These are phyloP conservation scores for Avena atlantica DNA, from an alignment of 176 grass and related monocot species.

Conservation along the genomic window DNA sequence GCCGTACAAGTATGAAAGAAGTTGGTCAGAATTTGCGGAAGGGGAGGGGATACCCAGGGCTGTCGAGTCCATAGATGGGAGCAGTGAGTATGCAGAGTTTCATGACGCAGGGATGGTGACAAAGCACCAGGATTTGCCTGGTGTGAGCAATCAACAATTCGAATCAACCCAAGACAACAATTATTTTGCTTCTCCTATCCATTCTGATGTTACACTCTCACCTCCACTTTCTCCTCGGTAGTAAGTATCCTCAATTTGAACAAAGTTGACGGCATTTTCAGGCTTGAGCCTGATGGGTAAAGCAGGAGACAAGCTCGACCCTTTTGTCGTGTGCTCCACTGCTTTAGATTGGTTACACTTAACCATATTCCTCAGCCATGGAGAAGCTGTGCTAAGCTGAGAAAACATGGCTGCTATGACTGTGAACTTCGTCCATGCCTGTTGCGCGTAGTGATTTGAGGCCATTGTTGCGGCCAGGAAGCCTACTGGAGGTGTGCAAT, in stretches of 20 bases:
- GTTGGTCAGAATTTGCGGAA: slow-evolving; percentile 27
- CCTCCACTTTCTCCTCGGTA: slow-evolving; percentile 7
- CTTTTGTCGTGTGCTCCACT: background rate
- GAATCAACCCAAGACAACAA: background rate
- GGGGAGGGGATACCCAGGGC: slow-evolving; percentile 9
- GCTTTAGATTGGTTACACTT: background rate
- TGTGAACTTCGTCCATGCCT: background rate
- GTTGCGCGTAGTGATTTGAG: background rate
- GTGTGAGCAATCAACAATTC: background rate
- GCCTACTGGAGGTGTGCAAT: background rate
- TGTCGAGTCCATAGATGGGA: background rate
- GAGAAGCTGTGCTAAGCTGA: background rate
- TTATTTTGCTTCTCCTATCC: background rate
- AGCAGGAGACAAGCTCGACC: background rate
- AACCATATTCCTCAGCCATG: background rate
- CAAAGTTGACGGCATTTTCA: background rate
- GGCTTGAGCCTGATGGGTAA: background rate
- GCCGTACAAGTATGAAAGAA: slow-evolving; percentile 33
- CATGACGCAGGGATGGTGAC: background rate
- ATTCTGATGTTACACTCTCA: slow-evolving; percentile 2
- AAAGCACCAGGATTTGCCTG: slow-evolving; percentile 3
- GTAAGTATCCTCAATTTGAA: background rate
- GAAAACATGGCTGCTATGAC: background rate
- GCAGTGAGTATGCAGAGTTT: background rate
- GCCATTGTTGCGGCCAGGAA: background rate